phyloP scores from a whole-genome alignment of 306 rosid species.

The Vicia sativa region DNA sequence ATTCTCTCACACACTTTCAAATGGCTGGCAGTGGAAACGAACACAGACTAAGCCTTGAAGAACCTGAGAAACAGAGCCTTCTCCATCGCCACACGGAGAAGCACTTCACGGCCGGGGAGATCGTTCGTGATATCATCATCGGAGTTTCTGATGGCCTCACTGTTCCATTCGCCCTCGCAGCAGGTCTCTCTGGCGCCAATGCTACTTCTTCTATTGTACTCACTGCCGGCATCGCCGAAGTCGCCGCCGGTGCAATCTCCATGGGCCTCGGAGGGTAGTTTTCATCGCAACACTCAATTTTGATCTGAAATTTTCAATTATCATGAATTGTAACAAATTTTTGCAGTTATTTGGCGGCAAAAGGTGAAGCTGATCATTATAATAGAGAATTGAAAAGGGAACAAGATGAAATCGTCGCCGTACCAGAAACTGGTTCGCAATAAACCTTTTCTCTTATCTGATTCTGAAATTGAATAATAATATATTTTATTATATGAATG shows the following conservation, averaged over 20 bases:
- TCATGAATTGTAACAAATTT: not conserved
- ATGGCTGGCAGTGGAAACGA: constrained; percentile 39
- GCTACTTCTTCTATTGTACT: constrained; percentile 68
- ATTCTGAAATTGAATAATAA: too few species aligned
- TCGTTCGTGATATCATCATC: constrained; percentile 69
- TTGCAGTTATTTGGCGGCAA: constrained; percentile 86
- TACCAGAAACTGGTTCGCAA: constrained; percentile 52
- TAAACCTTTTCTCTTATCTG: too few species aligned
- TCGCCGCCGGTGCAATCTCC: constrained; percentile 76
- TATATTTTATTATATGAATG: not conserved
- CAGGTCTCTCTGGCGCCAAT: constrained; percentile 72
- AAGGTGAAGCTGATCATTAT: constrained; percentile 90
- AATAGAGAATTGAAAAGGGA: constrained; percentile 72
- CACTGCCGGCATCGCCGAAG: constrained; percentile 76
- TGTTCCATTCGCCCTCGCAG: constrained; percentile 75
- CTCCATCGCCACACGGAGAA: constrained; percentile 60
- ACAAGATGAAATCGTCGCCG: constrained; percentile 72
- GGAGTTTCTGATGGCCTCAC: constrained; percentile 81
- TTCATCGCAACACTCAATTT: not conserved
- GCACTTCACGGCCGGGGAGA: constrained; percentile 70
- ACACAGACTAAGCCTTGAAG: constrained; percentile 30
- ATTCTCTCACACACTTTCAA: not conserved
- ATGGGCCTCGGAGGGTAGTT: constrained; percentile 87
- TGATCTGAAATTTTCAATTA: not conserved
- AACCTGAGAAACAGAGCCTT: constrained; percentile 52